Base-by-base conservation (phyloP, 2,329 filamentous ascomycete genomes). In the Pseudogymnoascus verrucosus region DNA sequence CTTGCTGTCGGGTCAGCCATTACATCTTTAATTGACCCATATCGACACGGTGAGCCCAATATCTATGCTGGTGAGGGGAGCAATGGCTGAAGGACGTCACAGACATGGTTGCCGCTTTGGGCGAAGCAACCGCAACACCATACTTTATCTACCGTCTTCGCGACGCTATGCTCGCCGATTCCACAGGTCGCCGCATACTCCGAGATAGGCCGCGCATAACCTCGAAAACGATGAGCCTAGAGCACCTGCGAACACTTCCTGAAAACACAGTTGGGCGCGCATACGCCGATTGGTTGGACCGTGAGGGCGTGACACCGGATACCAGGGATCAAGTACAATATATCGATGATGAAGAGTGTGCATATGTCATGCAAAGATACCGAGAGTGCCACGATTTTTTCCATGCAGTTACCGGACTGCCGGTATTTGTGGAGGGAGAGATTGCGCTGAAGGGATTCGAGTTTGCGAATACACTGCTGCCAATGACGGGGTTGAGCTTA, bases 291-390 rank as follows among this genome's bases (percentile, higher is more conserved):
- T 99, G 95, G 93, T 82, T 98, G n/a, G 92, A 97, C 76, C 85
- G 90, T 54, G 95, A 99, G 76, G 90, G 91, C 66, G 93, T 99
- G 12, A 90, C 90, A 7, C 95, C 95, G 0, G 95, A 99, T 75
- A 96, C 93, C 5, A 86, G 95, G 54, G 81, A 88, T 42, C 75
- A 76, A 1, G 95, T 99, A 42, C 86, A 90, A 62, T 98, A 96
- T 78, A 92, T 99, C 66, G 93, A 98, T 75, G 88, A 98, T 73
- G 88, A 89, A 70, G 95, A 99, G 77, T 96, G 93, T 74, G 95
- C 95, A 37, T 99, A 98, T 78, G 95, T 98, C 16, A 96, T 99
- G 90, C 95, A 98, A 79, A 86, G 95, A 62, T 99, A 99, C 76
- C 87, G 95, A 66, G 95, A 99, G 77, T 96, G 90, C 69, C 95